phyloP scores from a whole-genome alignment of 257 asterid genomes.

The Fraxinus pennsylvanica region DNA sequence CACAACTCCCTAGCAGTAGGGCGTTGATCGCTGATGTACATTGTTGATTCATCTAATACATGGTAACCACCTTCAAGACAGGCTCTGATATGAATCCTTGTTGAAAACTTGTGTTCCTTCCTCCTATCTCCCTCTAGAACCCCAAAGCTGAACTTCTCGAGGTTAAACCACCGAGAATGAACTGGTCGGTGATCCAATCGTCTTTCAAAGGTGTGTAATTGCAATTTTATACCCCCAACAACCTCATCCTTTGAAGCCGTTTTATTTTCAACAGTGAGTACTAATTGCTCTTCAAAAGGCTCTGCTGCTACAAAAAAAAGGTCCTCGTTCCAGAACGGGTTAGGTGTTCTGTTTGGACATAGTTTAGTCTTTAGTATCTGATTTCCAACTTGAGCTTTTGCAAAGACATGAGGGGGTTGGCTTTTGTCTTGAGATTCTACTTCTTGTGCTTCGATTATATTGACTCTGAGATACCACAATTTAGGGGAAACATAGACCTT shows the following conservation, averaged over 20 bases:
- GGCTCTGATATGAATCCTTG: constrained; percentile 54
- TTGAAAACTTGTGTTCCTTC: constrained; percentile 58
- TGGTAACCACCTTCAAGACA: constrained; percentile 75
- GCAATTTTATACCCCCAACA: constrained; percentile 50
- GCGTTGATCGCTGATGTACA: constrained; percentile 65
- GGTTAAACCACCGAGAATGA: constrained; percentile 60
- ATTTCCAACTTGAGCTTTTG: constrained; percentile 71
- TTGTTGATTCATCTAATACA: constrained; percentile 65
- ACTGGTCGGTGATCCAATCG: constrained; percentile 63
- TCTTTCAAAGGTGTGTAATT: constrained; percentile 44
- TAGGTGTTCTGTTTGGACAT: constrained; percentile 46
- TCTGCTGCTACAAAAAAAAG: constrained; percentile 68
- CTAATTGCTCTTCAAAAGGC: constrained; percentile 72
- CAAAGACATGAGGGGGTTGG: constrained; percentile 57
- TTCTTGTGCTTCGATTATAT: constrained; percentile 71
- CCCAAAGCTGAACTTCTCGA: constrained; percentile 60
- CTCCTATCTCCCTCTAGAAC: constrained; percentile 58
- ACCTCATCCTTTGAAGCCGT: constrained; percentile 47
- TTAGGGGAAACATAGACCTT: constrained; percentile 82
- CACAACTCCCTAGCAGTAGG: constrained; percentile 66
- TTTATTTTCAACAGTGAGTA: constrained; percentile 53
- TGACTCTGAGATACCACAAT: constrained; percentile 66
- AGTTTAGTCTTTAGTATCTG: constrained; percentile 59
- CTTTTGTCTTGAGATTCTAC: constrained; percentile 52
- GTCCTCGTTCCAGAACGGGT: constrained; percentile 81